Conservation (phyloP, 768 basidiomycete species). For the Hygrophorus russula region DNA sequence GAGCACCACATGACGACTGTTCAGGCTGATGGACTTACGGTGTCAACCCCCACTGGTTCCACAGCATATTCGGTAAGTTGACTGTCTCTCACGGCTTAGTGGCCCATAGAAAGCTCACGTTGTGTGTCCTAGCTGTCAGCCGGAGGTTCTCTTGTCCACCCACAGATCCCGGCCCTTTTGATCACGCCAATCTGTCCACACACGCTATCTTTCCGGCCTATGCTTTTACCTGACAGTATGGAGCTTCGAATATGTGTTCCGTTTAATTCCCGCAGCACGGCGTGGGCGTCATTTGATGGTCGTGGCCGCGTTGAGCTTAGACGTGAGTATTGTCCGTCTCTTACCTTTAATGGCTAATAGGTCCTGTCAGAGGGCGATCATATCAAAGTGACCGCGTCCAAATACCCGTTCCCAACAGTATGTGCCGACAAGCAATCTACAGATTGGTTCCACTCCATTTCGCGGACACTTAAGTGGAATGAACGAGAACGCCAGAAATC, state of each 20-base stretch:
- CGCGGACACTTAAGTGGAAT: slow-evolving; percentile 97
- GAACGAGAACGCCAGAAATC: slow-evolving; percentile 98
- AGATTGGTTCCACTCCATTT: slow-evolving; percentile 98
- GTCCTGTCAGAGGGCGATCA: slow-evolving; percentile 86
- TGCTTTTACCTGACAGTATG: slow-evolving; percentile 98
- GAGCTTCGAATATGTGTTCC: slow-evolving; percentile 98
- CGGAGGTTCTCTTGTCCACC: slow-evolving; percentile 94
- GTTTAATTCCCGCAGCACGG: slow-evolving; percentile 94
- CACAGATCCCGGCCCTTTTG: slow-evolving; percentile 91
- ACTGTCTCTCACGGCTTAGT: slow-evolving; percentile 5
- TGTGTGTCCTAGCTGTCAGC: slow-evolving; percentile 58
- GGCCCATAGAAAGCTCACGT: slow-evolving; percentile 3
- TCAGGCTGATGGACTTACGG: slow-evolving; percentile 91
- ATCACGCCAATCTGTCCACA: slow-evolving; percentile 99
- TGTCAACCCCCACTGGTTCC: slow-evolving; percentile 96
- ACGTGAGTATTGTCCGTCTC: slow-evolving; percentile 43
- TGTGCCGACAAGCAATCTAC: slow-evolving; percentile 96
- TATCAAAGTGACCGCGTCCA: slow-evolving; percentile 95
- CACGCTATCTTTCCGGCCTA: slow-evolving; percentile 95
- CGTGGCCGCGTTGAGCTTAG: slow-evolving; percentile 92
- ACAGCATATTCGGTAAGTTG: slow-evolving; percentile 91
- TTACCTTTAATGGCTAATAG: not conserved
- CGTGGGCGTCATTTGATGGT: slow-evolving; percentile 98
- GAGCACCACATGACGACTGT: slow-evolving; percentile 99
- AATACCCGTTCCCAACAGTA: slow-evolving; percentile 97